Evolutionary conservation across 495 filamentous ascomycete species (phyloP), one percentile per base, ranked within the genome.

Genomic region (Pyrenula aspistea): DNA sequence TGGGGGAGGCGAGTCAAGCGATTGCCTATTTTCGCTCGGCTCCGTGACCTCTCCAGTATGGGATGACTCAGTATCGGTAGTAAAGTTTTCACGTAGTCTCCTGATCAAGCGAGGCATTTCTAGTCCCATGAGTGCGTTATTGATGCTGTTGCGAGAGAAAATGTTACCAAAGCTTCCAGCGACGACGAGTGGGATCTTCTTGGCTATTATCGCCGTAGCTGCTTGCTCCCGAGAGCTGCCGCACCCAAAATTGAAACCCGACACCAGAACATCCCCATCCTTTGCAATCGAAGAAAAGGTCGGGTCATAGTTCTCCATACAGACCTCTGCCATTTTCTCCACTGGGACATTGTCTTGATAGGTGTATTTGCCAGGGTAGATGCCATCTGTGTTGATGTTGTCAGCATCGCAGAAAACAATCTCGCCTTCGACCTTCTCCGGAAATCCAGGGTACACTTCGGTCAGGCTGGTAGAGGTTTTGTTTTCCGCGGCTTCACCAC

Each of bases 361-460:
- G 0, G 88, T 91, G 62, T 86, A 86, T 63, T 87, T 87, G 0
- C 84, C 84, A 1, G 87, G 85, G 65, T 93, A 90, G 66, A 92
- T 91, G 49, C 76, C 76, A 57, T 63, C 60, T 10, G 60, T 63
- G 48, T 67, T 68, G 22, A 68, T 68, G n/a, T 62, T 68, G 56
- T 66, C 65, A 19, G 68, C 71, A 60, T 79, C 76, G 55, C 72
- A 76, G 63, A 80, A 79, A 12, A 80, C 65, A 48, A 80, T 77
- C 59, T 80, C 77, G 20, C 77, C 77, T 12, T 66, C 69, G 23
- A 80, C 69, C 1, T 68, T 63, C 57, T 77, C 74, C 12, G 77
- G 77, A 66, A 80, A 80, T 2, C 77, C 77, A 21, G 77, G 74
- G 52, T 72, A 68, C 1, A 80, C 56, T 36, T 79, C 76, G 0